Evolutionary conservation across 176 grass and related monocot species (phyloP), one percentile per base, ranked within the genome.

Genomic region (Eleusine coracana): DNA sequence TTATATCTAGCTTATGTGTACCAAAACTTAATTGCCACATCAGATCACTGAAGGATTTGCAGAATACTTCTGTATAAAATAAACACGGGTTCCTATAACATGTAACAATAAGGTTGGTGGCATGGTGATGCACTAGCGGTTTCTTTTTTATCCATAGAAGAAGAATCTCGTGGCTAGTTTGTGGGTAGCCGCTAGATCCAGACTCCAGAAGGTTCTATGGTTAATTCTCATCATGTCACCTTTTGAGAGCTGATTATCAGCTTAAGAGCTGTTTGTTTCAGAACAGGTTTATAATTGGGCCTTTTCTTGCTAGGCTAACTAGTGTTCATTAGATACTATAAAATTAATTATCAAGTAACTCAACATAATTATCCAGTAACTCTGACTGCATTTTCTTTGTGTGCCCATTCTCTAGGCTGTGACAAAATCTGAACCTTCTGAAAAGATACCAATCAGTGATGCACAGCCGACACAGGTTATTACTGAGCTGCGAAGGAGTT

Each of bases 401-500:
- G 45, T 46, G 46, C 3, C 71, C 42, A 36, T 86, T 87, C 41
- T 85, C 21, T 76, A 99, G 96, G 87, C 66, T 0, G 82, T 84
- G 59, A 80, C 23, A 73, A 96, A 93, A 81, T 79, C 87, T 14
- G 96, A 99, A 80, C 80, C 80, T 44, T 75, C 78, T 74, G 83
- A 75, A 54, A 88, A 91, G 48, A 58, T 48, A 40, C 75, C 42
- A 76, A 84, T 18, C n/a, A 74, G 83, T 88, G 83, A 71, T 80
- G 80, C 67, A 36, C 81, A 94, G 77, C 89, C 93, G 62, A 90
- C 87, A n/a, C 85, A 96, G 75, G 91, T 93, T 82, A 96, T 99
- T 81, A 84, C 87, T 63, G 93, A 96, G 27, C 86, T 99, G 36
- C 85, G 89, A 88, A 93, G 91, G 83, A 96, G 64, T 54, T 99